Evolutionary conservation across 163 green algal genomes (phyloP).

Genomic region (Chloroidium sp.): DNA sequence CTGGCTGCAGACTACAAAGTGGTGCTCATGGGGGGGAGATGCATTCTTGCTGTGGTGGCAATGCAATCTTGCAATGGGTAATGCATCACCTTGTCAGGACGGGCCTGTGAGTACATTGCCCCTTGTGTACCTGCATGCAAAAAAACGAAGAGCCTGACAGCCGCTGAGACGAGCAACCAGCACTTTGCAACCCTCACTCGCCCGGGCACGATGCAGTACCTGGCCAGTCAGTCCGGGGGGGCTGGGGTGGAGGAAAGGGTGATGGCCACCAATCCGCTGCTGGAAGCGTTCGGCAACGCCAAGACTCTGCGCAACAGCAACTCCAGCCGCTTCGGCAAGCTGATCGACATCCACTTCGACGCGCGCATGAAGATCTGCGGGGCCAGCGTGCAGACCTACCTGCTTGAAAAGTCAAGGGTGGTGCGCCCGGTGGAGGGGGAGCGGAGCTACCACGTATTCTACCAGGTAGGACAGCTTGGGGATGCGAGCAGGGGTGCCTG

Average conservation of each 20-base stretch:
- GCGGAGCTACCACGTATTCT: slow-evolving; percentile 98
- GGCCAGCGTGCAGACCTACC: slow-evolving; percentile 90
- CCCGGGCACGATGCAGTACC: slow-evolving; percentile 55
- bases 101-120: no score
- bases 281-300: slow-evolving; percentile 98
- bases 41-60: no score
- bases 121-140: no score
- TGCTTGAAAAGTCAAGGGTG: slow-evolving; percentile 90
- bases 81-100: no score
- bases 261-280: slow-evolving; percentile 93
- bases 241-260: slow-evolving; percentile 50
- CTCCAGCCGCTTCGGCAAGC: slow-evolving; percentile 97
- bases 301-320: slow-evolving; percentile 98
- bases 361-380: slow-evolving; percentile 72
- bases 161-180: no score
- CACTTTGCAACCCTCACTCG: no score
- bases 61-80: no score
- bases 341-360: slow-evolving; percentile 93
- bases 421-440: slow-evolving; percentile 83
- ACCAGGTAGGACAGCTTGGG: slow-evolving; percentile 58
- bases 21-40: no score
- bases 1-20: no score
- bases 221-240: slow-evolving; percentile 50
- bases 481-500: no score
- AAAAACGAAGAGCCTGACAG: no score